Evolutionary conservation across 345 rosid genomes (phyloP).

Genomic region (Isatis tinctoria): DNA sequence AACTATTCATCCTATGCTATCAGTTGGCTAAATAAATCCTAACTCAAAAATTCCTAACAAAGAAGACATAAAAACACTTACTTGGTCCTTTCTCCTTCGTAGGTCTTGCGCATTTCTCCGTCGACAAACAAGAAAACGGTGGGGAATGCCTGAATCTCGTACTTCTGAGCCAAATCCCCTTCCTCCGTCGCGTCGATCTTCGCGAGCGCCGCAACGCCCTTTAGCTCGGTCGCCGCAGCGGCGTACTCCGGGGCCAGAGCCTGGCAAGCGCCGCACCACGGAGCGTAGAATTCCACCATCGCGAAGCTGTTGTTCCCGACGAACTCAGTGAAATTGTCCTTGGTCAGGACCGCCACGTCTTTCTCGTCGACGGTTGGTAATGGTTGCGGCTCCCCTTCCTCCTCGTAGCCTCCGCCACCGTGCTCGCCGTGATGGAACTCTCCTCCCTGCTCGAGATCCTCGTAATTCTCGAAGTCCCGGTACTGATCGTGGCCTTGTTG

Average conservation of each 20-base stretch:
- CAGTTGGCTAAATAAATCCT: not conserved
- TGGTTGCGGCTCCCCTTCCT: not conserved
- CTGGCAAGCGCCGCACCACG: slow-evolving; percentile 50
- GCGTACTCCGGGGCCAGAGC: slow-evolving; percentile 41
- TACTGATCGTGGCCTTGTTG: slow-evolving; percentile 16
- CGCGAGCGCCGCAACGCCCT: slow-evolving; percentile 46
- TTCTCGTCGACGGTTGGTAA: slow-evolving; percentile 25
- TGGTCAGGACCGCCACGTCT: slow-evolving; percentile 42
- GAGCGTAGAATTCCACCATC: slow-evolving; percentile 47
- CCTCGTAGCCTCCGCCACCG: slow-evolving; percentile 25
- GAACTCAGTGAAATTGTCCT: slow-evolving; percentile 43
- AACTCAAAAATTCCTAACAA: not conserved
- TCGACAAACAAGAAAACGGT: slow-evolving; percentile 33
- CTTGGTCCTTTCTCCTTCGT: slow-evolving; percentile 36
- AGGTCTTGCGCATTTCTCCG: slow-evolving; percentile 29
- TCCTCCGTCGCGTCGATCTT: slow-evolving; percentile 40
- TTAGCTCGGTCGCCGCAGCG: slow-evolving; percentile 44
- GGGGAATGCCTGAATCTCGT: slow-evolving; percentile 37
- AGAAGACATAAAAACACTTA: not conserved
- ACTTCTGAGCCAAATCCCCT: slow-evolving; percentile 38
- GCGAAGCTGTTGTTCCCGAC: slow-evolving; percentile 31
- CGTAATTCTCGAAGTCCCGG: slow-evolving; percentile 39
- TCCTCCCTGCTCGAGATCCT: slow-evolving; percentile 37
- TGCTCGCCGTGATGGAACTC: slow-evolving; percentile 26
- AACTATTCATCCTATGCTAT: not conserved